These are phyloP conservation scores for Aristolochia fimbriata DNA, from an alignment of 164 flowering plant species.

Conservation along the genomic window DNA sequence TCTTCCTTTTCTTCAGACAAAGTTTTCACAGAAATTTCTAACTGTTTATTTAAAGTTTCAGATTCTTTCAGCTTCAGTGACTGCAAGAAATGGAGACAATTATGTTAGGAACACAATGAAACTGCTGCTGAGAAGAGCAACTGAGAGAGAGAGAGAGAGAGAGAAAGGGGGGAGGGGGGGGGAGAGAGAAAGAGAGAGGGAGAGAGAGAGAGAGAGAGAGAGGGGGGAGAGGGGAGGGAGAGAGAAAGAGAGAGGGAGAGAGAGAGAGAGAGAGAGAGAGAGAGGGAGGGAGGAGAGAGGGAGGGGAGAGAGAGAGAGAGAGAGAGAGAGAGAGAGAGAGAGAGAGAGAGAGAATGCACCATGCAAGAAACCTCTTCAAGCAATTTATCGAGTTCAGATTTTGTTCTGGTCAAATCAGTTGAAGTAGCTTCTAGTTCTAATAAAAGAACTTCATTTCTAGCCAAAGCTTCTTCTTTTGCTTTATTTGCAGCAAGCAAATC, in stretches of 20 bases:
- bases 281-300: slow-evolving; percentile 47
- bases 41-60: slow-evolving; percentile 18
- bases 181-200: slow-evolving; percentile 4
- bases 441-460: slow-evolving; percentile 40
- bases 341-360: slow-evolving; percentile 32
- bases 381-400: slow-evolving; percentile 29
- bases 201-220: too few species aligned
- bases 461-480: slow-evolving; percentile 48
- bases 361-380: slow-evolving; percentile 51
- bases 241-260: slow-evolving; percentile 2
- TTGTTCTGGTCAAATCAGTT: slow-evolving; percentile 30
- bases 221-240: too few species aligned
- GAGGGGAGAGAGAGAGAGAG: slow-evolving; percentile 14
- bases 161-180: slow-evolving; percentile 50
- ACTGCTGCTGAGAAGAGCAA: too few species aligned
- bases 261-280: background rate
- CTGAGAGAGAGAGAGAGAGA: background rate
- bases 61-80: slow-evolving; percentile 41
- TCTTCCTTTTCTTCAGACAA: slow-evolving; percentile 75
- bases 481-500: slow-evolving; percentile 33
- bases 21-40: slow-evolving; percentile 31
- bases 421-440: slow-evolving; percentile 47
- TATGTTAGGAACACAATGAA: too few species aligned
- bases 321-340: too few species aligned
- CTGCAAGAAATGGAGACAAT: slow-evolving; percentile 21